These are phyloP conservation scores for Reticulascus tulasneorum DNA, from an alignment of 2,329 filamentous ascomycete species.

Conservation along the genomic window DNA sequence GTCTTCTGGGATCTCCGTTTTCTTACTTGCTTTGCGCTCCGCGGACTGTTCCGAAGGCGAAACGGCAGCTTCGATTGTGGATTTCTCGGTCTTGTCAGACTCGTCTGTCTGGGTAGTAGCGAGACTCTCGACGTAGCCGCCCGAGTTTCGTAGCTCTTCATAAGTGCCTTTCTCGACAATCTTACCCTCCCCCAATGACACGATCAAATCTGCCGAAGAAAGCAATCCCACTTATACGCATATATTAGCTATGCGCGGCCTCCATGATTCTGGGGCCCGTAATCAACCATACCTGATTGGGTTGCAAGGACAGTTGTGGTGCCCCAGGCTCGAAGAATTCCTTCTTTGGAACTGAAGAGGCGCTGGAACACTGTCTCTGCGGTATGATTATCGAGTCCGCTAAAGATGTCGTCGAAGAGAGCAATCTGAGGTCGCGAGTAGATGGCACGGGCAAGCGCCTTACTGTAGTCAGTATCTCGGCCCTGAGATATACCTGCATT, in stretches of 20 bases:
- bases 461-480: constrained; percentile 1
- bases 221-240: constrained; percentile 15
- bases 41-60: not conserved
- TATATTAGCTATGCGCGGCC: not conserved
- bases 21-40: not conserved
- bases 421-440: constrained; percentile 28
- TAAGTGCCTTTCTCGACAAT: constrained; percentile 30
- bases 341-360: constrained; percentile 20
- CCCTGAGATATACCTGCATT: fast-evolving
- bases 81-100: too few species aligned
- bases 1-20: constrained; percentile 2
- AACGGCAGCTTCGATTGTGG: not conserved
- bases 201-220: constrained; percentile 30
- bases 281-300: constrained; percentile 24
- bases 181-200: constrained; percentile 26
- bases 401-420: constrained; percentile 35
- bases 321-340: constrained; percentile 21
- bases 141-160: constrained; percentile 23
- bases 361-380: constrained; percentile 24
- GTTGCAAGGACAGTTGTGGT: constrained; percentile 35
- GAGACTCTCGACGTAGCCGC: constrained; percentile 28
- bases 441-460: constrained; percentile 34
- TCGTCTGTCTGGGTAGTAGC: constrained; percentile 2
- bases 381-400: constrained; percentile 32
- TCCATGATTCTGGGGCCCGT: too few species aligned